These are phyloP conservation scores for Xylaria intraflava DNA, from an alignment of 495 filamentous ascomycete genomes.

Conservation along the genomic window DNA sequence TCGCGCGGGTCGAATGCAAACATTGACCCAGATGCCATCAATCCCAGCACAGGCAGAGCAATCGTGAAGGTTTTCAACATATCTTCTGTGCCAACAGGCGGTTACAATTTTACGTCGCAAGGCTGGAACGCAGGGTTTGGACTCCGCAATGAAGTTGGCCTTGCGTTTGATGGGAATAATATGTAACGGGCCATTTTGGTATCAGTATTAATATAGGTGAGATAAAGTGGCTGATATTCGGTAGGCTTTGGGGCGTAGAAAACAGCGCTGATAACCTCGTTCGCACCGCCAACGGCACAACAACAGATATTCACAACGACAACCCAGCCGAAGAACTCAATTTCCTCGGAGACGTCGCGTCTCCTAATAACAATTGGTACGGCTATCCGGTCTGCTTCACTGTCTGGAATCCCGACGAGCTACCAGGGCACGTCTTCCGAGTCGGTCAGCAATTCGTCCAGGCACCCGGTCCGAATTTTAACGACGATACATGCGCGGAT, in stretches of 20 bases:
- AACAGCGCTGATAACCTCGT: slow-evolving; percentile 62
- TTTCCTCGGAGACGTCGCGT: slow-evolving; percentile 56
- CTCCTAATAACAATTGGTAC: slow-evolving; percentile 43
- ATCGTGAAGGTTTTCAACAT: slow-evolving; percentile 64
- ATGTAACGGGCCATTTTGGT: slow-evolving; percentile 13
- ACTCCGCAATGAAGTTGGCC: slow-evolving; percentile 63
- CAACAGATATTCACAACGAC: slow-evolving; percentile 56
- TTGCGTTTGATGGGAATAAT: slow-evolving; percentile 37
- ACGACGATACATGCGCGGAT: slow-evolving; percentile 41
- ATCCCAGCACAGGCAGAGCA: slow-evolving; percentile 47
- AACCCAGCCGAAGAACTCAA: slow-evolving; percentile 75
- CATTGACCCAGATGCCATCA: slow-evolving; percentile 45
- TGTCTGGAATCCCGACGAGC: slow-evolving; percentile 46
- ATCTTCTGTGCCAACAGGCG: slow-evolving; percentile 27
- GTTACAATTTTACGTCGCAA: slow-evolving; percentile 35
- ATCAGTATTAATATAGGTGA: background rate
- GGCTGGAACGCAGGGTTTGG: slow-evolving; percentile 64
- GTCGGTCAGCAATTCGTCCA: slow-evolving; percentile 37
- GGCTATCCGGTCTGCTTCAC: slow-evolving; percentile 69
- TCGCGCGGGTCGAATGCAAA: slow-evolving; percentile 58
- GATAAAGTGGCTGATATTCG: slow-evolving; percentile 43
- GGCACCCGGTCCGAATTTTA: slow-evolving; percentile 17
- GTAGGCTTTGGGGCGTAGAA: slow-evolving; percentile 61
- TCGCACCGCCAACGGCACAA: slow-evolving; percentile 32
- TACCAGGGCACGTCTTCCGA: slow-evolving; percentile 19